Evolutionary conservation across 73 alveolate genomes (phyloP), one percentile per base, ranked within the genome.

Genomic region (Vitrella brassicaformis): DNA sequence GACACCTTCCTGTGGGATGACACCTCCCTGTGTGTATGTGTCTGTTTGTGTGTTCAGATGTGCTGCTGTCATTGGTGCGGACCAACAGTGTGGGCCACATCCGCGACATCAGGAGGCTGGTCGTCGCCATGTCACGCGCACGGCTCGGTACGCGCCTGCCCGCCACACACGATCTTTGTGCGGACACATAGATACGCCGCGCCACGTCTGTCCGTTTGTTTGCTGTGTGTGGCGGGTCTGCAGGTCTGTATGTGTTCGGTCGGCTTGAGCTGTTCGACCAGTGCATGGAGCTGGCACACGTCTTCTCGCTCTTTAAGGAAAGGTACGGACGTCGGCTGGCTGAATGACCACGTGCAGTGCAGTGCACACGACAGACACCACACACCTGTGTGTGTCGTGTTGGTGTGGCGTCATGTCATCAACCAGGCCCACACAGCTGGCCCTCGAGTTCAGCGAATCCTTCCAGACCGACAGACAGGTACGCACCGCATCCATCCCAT

Each of bases 101-200:
- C 65, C 85, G 94, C 31, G 94, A 88, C 79, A 82, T 88, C 72
- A 70, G 94, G 72, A 85, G 94, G 30, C 80, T 88, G 70, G 81
- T 88, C 77, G 91, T 88, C 67, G 81, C 94, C 67, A 78, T 88
- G 81, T 78, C 89, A 67, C 73, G 94, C 72, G 89, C 94, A 47
- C 87, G 91, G 67, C 78, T 72, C 76, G 94, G 56, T 39, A 4
- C 56, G 56, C n/a, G n/a, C n/a, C n/a, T n/a, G 56, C 22, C 22
- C 4, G 56, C 14, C 56, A 4, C 14, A 8, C 56, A 39, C 14
- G 56, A 39, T 39, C 56, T 39, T 39, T 39, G 4, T 4, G 56
- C 56, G 14, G 56, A 14, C 56, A 8, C 56, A 39, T 39, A 4
- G 4, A 39, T 14, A 39, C 14, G 22, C 56, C 56, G 22, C 56